phyloP scores from a whole-genome alignment of 768 basidiomycete species.

The Podaxis rugospora region DNA sequence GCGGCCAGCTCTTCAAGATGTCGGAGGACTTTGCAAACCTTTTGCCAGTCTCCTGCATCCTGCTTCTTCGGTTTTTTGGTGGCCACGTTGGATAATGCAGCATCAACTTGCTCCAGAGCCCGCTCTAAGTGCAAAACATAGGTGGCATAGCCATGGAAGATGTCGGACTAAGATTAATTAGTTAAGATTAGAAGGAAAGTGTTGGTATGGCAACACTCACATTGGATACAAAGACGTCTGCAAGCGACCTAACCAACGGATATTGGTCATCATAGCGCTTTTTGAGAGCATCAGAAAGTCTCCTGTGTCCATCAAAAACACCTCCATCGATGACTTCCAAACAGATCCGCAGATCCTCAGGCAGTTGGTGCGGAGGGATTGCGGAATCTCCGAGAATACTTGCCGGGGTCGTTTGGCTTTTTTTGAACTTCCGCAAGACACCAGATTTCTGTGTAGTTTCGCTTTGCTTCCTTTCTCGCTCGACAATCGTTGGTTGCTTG shows the following conservation, averaged over 20 bases:
- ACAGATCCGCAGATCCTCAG: conserved; percentile 82
- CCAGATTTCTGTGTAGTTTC: conserved; percentile 32
- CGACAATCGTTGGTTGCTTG: conserved; percentile 54
- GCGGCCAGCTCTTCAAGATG: conserved; percentile 75
- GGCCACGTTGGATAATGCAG: conserved; percentile 59
- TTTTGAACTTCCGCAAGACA: conserved; percentile 66
- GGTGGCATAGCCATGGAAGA: conserved; percentile 89
- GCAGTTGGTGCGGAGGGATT: conserved; percentile 74
- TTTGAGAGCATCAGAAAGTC: conserved; percentile 77
- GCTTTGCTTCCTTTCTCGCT: conserved; percentile 47
- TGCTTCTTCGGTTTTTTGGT: conserved; percentile 81
- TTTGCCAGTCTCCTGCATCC: conserved; percentile 73
- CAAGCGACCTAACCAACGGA: conserved; percentile 86
- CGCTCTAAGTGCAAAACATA: conserved; percentile 94
- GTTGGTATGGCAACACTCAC: conserved; percentile 42
- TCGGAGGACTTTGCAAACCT: conserved; percentile 69
- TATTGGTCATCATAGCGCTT: conserved; percentile 96
- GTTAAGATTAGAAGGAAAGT: not conserved
- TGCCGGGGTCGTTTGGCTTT: conserved; percentile 52
- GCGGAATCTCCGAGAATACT: conserved; percentile 41
- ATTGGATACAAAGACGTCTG: conserved; percentile 94
- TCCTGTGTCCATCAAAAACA: conserved; percentile 85
- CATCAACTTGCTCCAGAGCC: conserved; percentile 84
- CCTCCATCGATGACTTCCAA: conserved; percentile 84
- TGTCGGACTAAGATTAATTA: conserved; percentile 62